Base-by-base conservation (phyloP, 2,329 filamentous ascomycete species). In the Emergomyces orientalis region DNA sequence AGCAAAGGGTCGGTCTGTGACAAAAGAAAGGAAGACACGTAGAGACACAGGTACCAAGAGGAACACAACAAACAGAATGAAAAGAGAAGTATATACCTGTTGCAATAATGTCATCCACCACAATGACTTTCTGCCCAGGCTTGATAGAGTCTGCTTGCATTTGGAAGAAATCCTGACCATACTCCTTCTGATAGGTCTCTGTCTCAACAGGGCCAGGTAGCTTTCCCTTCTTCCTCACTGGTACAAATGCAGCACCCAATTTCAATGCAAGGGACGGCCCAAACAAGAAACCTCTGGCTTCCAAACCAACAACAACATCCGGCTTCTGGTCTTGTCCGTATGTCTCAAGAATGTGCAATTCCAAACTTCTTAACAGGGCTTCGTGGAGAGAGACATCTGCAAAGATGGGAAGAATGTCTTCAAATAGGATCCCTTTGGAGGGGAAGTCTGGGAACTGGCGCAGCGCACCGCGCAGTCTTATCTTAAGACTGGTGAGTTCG, bases 101-200 rank as follows among this genome's bases (percentile, higher is more conserved):
- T 63, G 94, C 94, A 79, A 99, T 97, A 73, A 99, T 96, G 76
- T 99, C 94, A 77, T 99, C 94, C 39, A 99, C 91, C 68, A 99
- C 84, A 66, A 99, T 80, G 63, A 96, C 93, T 76, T 88, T 92
- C 80, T 96, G 90, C 43, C 92, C 92, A 60, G 85, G 82, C 79
- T 89, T 87, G 71, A 99, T 87, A 54, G 88, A 88, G 76, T 89
- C 91, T 68, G 84, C 81, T 81, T 99, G 94, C 81, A 99, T 95
- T 83, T 97, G 90, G 81, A 99, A 97, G 74, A 88, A 88, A 76
- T 99, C 94, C 77, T 87, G 84, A 67, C 94, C 94, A 73, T 99
- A 99, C 78, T 99, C 94, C 83, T 99, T 99, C 78, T 91, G 81
- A 77, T 91, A 99, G 69, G 84, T 83, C 68, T 91, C 91, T 62